Conservation (phyloP, 2,329 filamentous ascomycete species). For the Teratosphaeria gauchensis region DNA sequence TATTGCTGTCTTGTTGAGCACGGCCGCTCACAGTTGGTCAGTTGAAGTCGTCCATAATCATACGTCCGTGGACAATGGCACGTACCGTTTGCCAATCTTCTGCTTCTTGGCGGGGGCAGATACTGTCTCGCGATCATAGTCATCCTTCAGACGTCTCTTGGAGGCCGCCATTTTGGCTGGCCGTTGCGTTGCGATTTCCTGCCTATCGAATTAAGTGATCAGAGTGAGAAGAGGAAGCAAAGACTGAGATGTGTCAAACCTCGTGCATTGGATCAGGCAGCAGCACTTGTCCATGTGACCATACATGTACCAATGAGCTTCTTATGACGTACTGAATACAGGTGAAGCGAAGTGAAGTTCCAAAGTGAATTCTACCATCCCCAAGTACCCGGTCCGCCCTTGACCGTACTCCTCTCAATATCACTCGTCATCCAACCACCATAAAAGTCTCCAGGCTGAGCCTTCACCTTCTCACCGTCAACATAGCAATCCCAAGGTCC, state of each 20-base stretch:
- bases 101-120: too few species aligned
- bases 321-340: background rate
- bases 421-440: conserved; percentile 56
- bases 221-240: background rate
- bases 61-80: too few species aligned
- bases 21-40: too few species aligned
- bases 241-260: background rate
- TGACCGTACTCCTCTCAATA: conserved; percentile 42
- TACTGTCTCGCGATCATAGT: too few species aligned
- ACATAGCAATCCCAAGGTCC: conserved; percentile 55
- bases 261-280: background rate
- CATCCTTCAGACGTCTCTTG: background rate
- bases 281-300: background rate
- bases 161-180: background rate
- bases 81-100: too few species aligned
- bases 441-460: conserved; percentile 54
- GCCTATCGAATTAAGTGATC: background rate
- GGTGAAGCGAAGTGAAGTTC: background rate
- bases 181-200: background rate
- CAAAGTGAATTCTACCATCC: conserved; percentile 16
- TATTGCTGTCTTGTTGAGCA: background rate
- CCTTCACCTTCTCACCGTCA: conserved; percentile 49
- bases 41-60: too few species aligned
- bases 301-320: background rate
- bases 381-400: conserved; percentile 35